These are phyloP conservation scores for Polyporus arcularius DNA, from an alignment of 768 basidiomycete genomes.

Conservation along the genomic window DNA sequence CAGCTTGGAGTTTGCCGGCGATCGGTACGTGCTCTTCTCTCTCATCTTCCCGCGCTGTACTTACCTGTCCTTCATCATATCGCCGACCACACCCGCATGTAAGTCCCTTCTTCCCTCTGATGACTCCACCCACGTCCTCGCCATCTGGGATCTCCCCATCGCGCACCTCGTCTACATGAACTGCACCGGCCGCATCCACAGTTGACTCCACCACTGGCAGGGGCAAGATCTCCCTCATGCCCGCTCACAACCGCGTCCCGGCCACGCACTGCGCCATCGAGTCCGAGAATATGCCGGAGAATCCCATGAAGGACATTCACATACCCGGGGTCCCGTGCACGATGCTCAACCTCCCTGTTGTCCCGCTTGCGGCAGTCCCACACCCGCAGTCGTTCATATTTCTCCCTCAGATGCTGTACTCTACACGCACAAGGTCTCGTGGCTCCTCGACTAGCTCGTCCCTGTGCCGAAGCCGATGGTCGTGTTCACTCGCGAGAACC, in stretches of 20 bases:
- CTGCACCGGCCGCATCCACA: not conserved
- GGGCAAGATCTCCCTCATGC: constrained; percentile 50
- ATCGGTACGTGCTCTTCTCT: constrained; percentile 37
- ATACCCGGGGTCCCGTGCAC: constrained; percentile 23
- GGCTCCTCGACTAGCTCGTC: constrained; percentile 64
- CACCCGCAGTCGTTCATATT: constrained; percentile 68
- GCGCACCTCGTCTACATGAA: constrained; percentile 30
- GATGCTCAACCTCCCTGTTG: constrained; percentile 52
- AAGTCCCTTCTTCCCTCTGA: constrained; percentile 25
- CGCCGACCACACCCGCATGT: constrained; percentile 13
- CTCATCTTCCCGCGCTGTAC: not conserved
- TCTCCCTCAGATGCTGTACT: constrained; percentile 66
- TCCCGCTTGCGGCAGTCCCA: constrained; percentile 70
- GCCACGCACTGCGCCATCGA: constrained; percentile 59
- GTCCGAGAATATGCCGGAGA: constrained; percentile 18
- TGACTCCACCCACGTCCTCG: constrained; percentile 42
- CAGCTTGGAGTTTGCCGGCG: constrained; percentile 46
- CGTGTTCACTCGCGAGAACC: constrained; percentile 14
- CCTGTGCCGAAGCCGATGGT: constrained; percentile 44
- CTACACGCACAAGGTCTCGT: constrained; percentile 62
- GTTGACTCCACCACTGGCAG: constrained; percentile 17
- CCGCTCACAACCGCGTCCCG: constrained; percentile 62
- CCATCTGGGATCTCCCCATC: constrained; percentile 49
- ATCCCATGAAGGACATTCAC: constrained; percentile 12
- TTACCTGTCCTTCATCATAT: constrained; percentile 24